Percentiles rank a stretch among this genome's conserved stretches.
Conservation (phyloP, 495 filamentous ascomycete genomes). For the Hypoxylon lenormandii region DNA sequence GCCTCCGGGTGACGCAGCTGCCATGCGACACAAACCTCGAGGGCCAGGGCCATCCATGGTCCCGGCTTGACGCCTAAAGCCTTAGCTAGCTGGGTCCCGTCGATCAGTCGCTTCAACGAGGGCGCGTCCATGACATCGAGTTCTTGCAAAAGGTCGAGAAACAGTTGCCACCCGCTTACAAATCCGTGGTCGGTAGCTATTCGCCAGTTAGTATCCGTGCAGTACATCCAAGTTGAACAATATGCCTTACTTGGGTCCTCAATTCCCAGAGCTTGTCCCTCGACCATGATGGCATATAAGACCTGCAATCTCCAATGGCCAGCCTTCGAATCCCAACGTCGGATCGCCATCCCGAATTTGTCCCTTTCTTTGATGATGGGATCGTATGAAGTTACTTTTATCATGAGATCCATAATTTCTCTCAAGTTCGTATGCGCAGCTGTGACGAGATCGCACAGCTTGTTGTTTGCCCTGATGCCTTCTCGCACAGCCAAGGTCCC, state of each 20-base stretch:
- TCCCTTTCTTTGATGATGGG: conserved; percentile 54
- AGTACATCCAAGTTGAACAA: background rate
- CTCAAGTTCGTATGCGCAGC: conserved; percentile 69
- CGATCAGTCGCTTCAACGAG: conserved; percentile 69
- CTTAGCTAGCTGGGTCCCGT: conserved; percentile 73
- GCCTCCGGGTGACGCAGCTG: conserved; percentile 81
- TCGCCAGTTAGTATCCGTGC: conserved; percentile 31
- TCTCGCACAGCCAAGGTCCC: conserved; percentile 73
- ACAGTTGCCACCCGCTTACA: conserved; percentile 64
- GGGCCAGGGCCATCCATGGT: conserved; percentile 79
- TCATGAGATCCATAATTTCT: conserved; percentile 71
- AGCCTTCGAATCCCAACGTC: conserved; percentile 72
- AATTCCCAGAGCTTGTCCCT: conserved; percentile 39
- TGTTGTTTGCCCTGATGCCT: conserved; percentile 83
- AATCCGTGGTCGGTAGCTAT: conserved; percentile 50
- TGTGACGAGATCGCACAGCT: conserved; percentile 72
- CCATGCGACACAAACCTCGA: conserved; percentile 81
- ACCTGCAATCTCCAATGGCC: conserved; percentile 80
- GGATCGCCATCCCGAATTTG: conserved; percentile 78
- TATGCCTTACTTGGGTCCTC: conserved; percentile 24
- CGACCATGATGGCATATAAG: conserved; percentile 73
- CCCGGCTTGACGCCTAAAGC: conserved; percentile 73
- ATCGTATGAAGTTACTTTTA: conserved; percentile 57
- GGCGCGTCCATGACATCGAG: conserved; percentile 65
- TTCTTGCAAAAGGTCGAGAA: conserved; percentile 66